A percentile compares a stretch with the other conserved stretches of the same genome.
Evolutionary conservation across 805 yeast genomes (phyloP).

Genomic region (Kockiozyma suomiensis): DNA sequence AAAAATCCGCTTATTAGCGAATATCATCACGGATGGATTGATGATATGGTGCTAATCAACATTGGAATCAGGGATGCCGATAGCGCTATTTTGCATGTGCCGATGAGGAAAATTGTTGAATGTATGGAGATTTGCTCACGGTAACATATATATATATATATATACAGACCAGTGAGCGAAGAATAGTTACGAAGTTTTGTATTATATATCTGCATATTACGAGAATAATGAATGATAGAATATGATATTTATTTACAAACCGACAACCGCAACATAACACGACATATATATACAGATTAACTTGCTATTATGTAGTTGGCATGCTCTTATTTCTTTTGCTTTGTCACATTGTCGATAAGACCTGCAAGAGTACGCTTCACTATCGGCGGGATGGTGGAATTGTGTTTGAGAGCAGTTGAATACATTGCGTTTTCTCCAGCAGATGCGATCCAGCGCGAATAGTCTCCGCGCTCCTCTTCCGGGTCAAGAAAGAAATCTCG

Average conservation of each 20-base stretch:
- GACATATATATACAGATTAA: background rate
- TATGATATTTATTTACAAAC: background rate
- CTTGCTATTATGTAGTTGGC: too few relatives aligned
- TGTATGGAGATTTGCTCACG: conserved; percentile 11
- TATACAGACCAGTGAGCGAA: background rate
- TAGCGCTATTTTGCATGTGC: conserved; percentile 12
- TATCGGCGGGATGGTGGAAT: conserved; percentile 18
- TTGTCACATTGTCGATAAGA: background rate
- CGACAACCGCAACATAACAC: background rate
- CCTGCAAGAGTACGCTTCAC: conserved; percentile 13
- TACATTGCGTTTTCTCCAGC: background rate
- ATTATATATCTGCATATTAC: background rate
- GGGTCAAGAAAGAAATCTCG: conserved; percentile 12
- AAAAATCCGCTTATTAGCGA: conserved; percentile 8
- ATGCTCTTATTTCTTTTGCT: background rate
- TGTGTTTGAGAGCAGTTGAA: conserved; percentile 7
- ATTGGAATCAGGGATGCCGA: conserved; percentile 13
- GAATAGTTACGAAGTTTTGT: background rate
- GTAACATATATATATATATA: background rate
- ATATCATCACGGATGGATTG: conserved; percentile 21
- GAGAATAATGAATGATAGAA: background rate
- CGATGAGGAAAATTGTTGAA: conserved; percentile 9
- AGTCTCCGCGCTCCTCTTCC: conserved; percentile 19
- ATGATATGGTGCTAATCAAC: conserved; percentile 11
- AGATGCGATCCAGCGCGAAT: conserved; percentile 19